Evolutionary conservation across 805 yeast species (phyloP), one percentile per base, ranked within the genome.

Genomic region (Metschnikowia colocasiae): DNA sequence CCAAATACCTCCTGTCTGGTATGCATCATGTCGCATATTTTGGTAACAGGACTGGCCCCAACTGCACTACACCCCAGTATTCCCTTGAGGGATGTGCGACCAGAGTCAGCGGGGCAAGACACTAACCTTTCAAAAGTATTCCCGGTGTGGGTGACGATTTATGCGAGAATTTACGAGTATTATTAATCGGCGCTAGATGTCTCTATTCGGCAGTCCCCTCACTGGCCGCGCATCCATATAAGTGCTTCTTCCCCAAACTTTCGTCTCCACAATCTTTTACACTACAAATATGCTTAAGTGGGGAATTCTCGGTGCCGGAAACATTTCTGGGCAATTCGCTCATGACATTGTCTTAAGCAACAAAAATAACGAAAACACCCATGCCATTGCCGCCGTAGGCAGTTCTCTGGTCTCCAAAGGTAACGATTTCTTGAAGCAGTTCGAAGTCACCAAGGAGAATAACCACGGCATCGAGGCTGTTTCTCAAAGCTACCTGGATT

Each of bases 251-350:
- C 23, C 23, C 15, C 23, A 18, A 18, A 27, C 32, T 9, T 29
- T 29, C 32, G 7, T 6, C 32, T 16, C 4, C 32, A 29, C 9
- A 13, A 29, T 8, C 16, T 29, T n/a, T n/a, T 29, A 13, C 32
- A 4, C 18, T 10, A n/a, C 15, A 13, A 13, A 13, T 29, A 40
- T 40, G 43, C 50, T 67, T 35, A 62, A 62, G 33, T 76, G 80
- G 80, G 80, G 79, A 22, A 73, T 76, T 23, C 63, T 75, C 35
- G 79, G 79, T 19, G 73, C 78, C 20, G 80, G 80, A 15, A 67
- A 69, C 57, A 76, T 76, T 50, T 71, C 78, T n/a, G 62, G 64
- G 29, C 71, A 69, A 55, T 74, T 76, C 51, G 74, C 64, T 4
- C 58, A 61, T 35, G 80, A 76, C 45, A 53, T 71, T 40, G 46